phyloP scores from a whole-genome alignment of 257 asterid species.

The Jacaranda mimosifolia region DNA sequence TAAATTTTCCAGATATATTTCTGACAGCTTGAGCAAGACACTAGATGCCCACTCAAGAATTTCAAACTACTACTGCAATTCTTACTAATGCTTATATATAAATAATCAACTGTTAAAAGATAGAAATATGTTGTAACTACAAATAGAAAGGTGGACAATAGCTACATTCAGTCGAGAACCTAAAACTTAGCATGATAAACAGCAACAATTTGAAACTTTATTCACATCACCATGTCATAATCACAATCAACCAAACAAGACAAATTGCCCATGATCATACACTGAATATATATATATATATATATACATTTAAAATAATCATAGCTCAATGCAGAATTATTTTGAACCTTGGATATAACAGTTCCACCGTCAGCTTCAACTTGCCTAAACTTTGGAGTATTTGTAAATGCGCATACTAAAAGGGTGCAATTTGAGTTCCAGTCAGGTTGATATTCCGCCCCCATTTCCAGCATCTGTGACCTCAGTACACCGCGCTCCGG shows the following conservation, averaged over 20 bases:
- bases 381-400: slow-evolving; percentile 92
- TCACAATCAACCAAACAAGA: slow-evolving; percentile 21
- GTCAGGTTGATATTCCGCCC: slow-evolving; percentile 90
- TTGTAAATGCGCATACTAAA: slow-evolving; percentile 81
- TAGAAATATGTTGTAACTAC: neutral
- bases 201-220: neutral
- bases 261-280: neutral
- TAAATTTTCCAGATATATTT: neutral
- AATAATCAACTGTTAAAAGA: neutral
- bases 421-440: slow-evolving; percentile 88
- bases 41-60: neutral
- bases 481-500: slow-evolving; percentile 84
- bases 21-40: neutral
- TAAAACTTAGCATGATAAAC: slow-evolving; percentile 26
- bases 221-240: neutral
- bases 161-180: slow-evolving; percentile 10
- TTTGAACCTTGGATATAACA: slow-evolving; percentile 76
- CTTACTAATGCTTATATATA: slow-evolving; percentile 5
- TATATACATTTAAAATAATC: no score
- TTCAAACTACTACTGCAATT: slow-evolving; percentile 2
- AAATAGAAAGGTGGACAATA: neutral
- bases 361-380: slow-evolving; percentile 91
- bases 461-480: slow-evolving; percentile 94
- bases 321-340: slow-evolving; percentile 13
- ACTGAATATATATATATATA: neutral